phyloP scores from a whole-genome alignment of 2,329 filamentous ascomycete species.

The Colletotrichum scovillei region DNA sequence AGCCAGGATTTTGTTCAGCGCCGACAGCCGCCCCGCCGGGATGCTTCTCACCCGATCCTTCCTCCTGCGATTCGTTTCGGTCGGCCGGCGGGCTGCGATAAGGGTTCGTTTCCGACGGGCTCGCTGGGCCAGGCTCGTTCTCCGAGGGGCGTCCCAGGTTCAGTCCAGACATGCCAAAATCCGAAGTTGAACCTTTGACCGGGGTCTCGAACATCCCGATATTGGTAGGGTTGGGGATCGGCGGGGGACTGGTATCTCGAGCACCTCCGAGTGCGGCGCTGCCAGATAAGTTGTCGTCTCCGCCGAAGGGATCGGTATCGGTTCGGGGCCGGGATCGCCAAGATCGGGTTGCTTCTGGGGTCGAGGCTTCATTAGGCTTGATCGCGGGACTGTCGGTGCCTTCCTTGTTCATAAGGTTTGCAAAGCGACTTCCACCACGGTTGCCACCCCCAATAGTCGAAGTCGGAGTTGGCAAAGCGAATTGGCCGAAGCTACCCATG shows the following conservation, averaged over 20 bases:
- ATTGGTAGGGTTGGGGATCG: slow-evolving; percentile 47
- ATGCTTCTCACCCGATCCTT: slow-evolving; percentile 58
- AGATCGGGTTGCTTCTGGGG: slow-evolving; percentile 52
- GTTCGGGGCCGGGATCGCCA: slow-evolving; percentile 73
- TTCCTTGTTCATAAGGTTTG: slow-evolving; percentile 85
- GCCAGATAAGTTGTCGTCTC: slow-evolving; percentile 73
- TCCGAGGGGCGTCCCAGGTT: slow-evolving; percentile 69
- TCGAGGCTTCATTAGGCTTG: slow-evolving; percentile 59
- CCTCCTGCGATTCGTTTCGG: slow-evolving; percentile 72
- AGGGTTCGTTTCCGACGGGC: slow-evolving; percentile 95
- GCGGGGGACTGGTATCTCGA: slow-evolving; percentile 72
- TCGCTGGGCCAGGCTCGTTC: slow-evolving; percentile 77
- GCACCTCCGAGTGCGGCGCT: slow-evolving; percentile 81
- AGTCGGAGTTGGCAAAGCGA: slow-evolving; percentile 73
- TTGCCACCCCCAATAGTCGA: slow-evolving; percentile 69
- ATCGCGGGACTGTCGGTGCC: slow-evolving; percentile 71
- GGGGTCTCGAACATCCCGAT: slow-evolving; percentile 63
- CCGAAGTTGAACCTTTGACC: slow-evolving; percentile 63
- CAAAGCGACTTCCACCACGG: slow-evolving; percentile 84
- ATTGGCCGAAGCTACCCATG: slow-evolving; percentile 91
- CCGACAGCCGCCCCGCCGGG: slow-evolving; percentile 61
- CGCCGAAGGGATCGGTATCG: slow-evolving; percentile 82
- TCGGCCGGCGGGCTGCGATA: slow-evolving; percentile 91
- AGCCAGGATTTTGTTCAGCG: slow-evolving; percentile 58
- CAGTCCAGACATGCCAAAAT: slow-evolving; percentile 73